Evolutionary conservation across 176 grass and related monocot species (phyloP).

Genomic region (Oryza meridionalis): DNA sequence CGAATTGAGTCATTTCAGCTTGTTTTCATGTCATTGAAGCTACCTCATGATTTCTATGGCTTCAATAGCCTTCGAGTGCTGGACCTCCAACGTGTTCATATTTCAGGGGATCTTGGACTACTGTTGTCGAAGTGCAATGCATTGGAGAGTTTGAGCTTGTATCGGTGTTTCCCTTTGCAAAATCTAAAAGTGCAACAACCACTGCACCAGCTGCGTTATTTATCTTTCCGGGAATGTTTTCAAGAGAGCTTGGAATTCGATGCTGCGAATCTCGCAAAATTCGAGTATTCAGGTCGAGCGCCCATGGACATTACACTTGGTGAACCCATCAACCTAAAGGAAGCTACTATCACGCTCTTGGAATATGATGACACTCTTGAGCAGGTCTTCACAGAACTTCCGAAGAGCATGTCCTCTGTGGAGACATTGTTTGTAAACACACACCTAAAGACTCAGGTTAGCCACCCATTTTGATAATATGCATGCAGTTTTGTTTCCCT

Average conservation of each 20-base stretch:
- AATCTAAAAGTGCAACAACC: constrained; percentile 25
- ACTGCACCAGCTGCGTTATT: constrained; percentile 3
- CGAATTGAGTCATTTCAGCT: constrained; percentile 14
- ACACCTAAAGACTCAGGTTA: background rate
- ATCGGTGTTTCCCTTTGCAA: background rate
- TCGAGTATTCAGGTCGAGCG: background rate
- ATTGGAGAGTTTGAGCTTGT: background rate
- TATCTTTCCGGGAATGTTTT: constrained; percentile 9
- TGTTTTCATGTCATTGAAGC: background rate
- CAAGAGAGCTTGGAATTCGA: background rate
- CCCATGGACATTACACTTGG: background rate
- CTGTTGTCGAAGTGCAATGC: constrained; percentile 9
- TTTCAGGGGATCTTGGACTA: background rate
- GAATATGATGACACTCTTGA: constrained; percentile 8
- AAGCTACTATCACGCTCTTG: background rate
- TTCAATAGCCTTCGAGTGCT: constrained; percentile 5
- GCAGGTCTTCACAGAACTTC: constrained; percentile 33
- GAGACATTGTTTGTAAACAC: constrained; percentile 15
- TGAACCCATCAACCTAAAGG: constrained; percentile 5
- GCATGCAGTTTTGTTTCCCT: background rate
- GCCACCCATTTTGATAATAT: background rate
- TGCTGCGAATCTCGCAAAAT: constrained; percentile 20
- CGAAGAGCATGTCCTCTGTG: background rate
- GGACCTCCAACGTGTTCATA: constrained; percentile 12
- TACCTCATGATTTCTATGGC: background rate